A percentile compares a stretch with the other conserved stretches of the same genome.
These are phyloP conservation scores for Auriscalpium microsporum DNA, from an alignment of 768 basidiomycete genomes.

Conservation along the genomic window DNA sequence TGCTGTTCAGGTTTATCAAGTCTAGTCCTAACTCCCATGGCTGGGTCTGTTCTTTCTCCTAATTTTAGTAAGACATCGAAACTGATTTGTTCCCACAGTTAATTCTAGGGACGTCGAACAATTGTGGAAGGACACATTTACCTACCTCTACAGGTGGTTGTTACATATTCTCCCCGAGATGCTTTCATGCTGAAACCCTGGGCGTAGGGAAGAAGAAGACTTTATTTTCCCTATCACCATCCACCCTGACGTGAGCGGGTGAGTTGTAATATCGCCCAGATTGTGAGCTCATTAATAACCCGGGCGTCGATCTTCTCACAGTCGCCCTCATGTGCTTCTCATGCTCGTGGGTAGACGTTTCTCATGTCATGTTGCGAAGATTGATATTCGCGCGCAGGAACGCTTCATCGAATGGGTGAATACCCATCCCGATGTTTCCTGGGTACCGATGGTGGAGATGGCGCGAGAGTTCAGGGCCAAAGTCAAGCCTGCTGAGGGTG, in stretches of 20 bases:
- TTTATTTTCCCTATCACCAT: constrained; percentile 74
- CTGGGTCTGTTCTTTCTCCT: constrained; percentile 34
- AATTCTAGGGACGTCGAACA: constrained; percentile 58
- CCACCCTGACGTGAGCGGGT: constrained; percentile 69
- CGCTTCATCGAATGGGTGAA: constrained; percentile 72
- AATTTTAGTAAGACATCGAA: neutral
- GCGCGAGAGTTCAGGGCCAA: constrained; percentile 22
- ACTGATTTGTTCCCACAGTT: constrained; percentile 30
- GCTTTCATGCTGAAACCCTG: neutral
- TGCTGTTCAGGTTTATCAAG: constrained; percentile 54
- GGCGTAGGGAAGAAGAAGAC: constrained; percentile 45
- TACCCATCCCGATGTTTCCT: constrained; percentile 47
- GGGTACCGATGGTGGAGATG: constrained; percentile 30
- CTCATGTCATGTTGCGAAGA: neutral
- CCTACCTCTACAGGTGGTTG: constrained; percentile 51
- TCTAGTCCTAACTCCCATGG: constrained; percentile 61
- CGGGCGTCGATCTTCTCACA: constrained; percentile 14
- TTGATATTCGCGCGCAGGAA: constrained; percentile 31
- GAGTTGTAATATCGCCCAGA: constrained; percentile 13
- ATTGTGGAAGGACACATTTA: constrained; percentile 70
- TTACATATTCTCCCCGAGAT: too few relatives aligned
- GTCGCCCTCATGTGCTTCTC: constrained; percentile 61
- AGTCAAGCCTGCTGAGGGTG: constrained; percentile 18
- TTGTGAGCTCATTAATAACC: neutral
- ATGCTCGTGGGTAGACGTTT: constrained; percentile 45